Percentiles rank a stretch among this genome's conserved stretches.
phyloP scores from a whole-genome alignment of 305 asterid species.

The Solanum chacoense region DNA sequence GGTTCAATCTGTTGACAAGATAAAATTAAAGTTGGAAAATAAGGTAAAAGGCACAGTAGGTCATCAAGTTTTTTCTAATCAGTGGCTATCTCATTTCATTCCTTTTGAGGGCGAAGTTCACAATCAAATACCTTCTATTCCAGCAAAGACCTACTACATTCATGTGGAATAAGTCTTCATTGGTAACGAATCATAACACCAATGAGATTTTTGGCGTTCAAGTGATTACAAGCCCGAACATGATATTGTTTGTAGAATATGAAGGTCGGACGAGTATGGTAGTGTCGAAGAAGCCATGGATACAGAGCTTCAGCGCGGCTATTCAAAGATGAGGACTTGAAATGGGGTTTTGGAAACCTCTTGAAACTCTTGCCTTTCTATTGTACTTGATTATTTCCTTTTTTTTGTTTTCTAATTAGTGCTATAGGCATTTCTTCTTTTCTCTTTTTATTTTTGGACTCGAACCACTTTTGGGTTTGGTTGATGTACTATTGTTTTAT shows the following conservation, averaged over 20 bases:
- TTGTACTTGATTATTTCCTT: no score
- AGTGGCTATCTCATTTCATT: neutral
- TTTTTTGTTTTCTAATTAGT: no score
- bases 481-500: no score
- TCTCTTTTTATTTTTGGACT: no score
- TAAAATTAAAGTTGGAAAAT: neutral
- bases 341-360: no score
- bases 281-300: neutral
- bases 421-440: no score
- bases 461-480: no score
- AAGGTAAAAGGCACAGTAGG: neutral
- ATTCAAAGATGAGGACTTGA: no score
- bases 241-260: neutral
- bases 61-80: neutral
- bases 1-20: neutral
- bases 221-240: neutral
- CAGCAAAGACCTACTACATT: neutral
- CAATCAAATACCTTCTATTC: neutral
- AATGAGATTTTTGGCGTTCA: neutral
- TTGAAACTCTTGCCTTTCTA: no score
- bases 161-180: neutral
- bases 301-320: no score
- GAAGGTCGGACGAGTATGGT: neutral
- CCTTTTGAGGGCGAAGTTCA: neutral
- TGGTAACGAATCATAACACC: neutral